Percentiles rank a stretch among this genome's conserved stretches.
Conservation (phyloP, 768 basidiomycete genomes). For the Mycena kentingensis region DNA sequence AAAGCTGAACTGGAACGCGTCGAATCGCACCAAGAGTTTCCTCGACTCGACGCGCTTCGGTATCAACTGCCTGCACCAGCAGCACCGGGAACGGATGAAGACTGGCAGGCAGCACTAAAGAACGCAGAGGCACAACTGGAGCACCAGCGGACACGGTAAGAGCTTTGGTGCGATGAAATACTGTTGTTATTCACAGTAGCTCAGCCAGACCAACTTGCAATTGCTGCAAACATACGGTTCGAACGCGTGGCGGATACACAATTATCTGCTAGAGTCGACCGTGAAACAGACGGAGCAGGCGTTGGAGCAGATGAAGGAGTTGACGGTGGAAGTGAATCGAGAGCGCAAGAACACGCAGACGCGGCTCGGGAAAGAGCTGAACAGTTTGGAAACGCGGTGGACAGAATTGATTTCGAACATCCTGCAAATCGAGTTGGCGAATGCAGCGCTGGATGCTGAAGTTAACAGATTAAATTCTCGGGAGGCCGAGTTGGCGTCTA, state of each 20-base stretch:
- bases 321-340: slow-evolving; percentile 84
- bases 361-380: slow-evolving; percentile 75
- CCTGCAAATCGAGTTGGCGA: slow-evolving; percentile 95
- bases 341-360: slow-evolving; percentile 89
- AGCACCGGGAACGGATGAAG: slow-evolving; percentile 66
- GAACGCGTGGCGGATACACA: slow-evolving; percentile 91
- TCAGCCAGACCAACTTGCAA: slow-evolving; percentile 79
- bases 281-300: slow-evolving; percentile 70
- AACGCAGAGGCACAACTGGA: slow-evolving; percentile 84
- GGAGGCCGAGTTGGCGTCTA: slow-evolving; percentile 59
- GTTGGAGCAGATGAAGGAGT: slow-evolving; percentile 75
- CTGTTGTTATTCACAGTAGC: slow-evolving; percentile 6
- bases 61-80: slow-evolving; percentile 76
- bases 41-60: slow-evolving; percentile 68
- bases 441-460: slow-evolving; percentile 83
- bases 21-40: slow-evolving; percentile 65
- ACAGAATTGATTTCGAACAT: slow-evolving; percentile 89
- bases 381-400: slow-evolving; percentile 84
- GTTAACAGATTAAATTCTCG: slow-evolving; percentile 59
- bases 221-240: slow-evolving; percentile 84
- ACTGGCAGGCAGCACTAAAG: slow-evolving; percentile 72
- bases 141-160: slow-evolving; percentile 80
- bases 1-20: slow-evolving; percentile 75
- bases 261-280: slow-evolving; percentile 81
- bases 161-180: background rate